Evolutionary conservation across 768 basidiomycete genomes (phyloP).

Genomic region (Leccinum arenicola): DNA sequence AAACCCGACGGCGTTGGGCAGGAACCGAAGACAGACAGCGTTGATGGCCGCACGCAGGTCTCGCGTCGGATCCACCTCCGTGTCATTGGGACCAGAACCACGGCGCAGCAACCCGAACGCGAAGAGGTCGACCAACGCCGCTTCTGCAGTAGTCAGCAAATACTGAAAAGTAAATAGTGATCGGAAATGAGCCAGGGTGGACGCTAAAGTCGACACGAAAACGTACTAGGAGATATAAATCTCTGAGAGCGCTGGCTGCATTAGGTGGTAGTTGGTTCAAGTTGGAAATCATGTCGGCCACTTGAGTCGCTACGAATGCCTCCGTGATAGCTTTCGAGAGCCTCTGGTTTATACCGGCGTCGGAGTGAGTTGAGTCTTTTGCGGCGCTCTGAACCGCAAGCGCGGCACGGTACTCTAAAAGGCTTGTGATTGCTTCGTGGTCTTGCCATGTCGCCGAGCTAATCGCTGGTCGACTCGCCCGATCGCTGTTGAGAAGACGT

Average conservation of each 20-base stretch:
- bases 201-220: background rate
- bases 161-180: constrained; percentile 40
- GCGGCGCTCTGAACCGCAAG: constrained; percentile 44
- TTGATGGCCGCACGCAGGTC: constrained; percentile 51
- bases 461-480: constrained; percentile 18
- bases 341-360: constrained; percentile 56
- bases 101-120: constrained; percentile 46
- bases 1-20: constrained; percentile 65
- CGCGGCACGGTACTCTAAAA: constrained; percentile 69
- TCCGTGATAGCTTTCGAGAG: constrained; percentile 65
- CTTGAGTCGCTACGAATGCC: constrained; percentile 60
- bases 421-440: constrained; percentile 37
- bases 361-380: constrained; percentile 37
- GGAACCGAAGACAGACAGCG: constrained; percentile 44
- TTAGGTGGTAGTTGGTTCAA: constrained; percentile 21
- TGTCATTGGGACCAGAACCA: constrained; percentile 2
- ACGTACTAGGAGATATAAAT: constrained; percentile 29
- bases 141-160: constrained; percentile 56
- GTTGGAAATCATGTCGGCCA: constrained; percentile 45
- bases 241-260: constrained; percentile 20
- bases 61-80: constrained; percentile 41
- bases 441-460: constrained; percentile 36
- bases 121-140: constrained; percentile 55
- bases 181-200: background rate
- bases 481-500: constrained; percentile 40